A percentile compares a stretch with the other conserved stretches of the same genome.
Evolutionary conservation across 352 stramenopile species (phyloP).

Genomic region (Globisporangium splendens): DNA sequence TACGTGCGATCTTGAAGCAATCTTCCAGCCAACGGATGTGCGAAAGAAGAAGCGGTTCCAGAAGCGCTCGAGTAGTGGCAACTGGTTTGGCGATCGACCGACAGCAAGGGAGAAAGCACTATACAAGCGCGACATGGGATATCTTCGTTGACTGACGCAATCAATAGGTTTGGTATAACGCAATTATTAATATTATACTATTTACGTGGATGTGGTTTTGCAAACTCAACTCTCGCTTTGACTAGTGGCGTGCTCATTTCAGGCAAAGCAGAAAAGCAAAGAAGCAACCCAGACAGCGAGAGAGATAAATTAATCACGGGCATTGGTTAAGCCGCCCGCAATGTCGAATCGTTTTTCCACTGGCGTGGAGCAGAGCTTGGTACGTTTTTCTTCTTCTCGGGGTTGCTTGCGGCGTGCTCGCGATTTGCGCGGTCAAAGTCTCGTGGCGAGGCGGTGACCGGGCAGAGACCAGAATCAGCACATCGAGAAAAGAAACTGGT

Average conservation of each 20-base stretch:
- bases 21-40: slow-evolving; percentile 71
- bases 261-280: background rate
- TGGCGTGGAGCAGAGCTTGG: slow-evolving; percentile 1
- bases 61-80: slow-evolving; percentile 77
- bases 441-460: background rate
- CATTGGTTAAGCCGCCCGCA: slow-evolving; percentile 3
- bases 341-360: slow-evolving; percentile 15
- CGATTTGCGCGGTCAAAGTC: background rate
- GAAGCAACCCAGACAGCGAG: background rate
- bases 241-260: background rate
- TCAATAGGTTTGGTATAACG: background rate
- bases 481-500: slow-evolving; percentile 10
- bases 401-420: slow-evolving; percentile 11
- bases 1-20: slow-evolving; percentile 80
- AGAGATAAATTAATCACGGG: background rate
- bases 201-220: slow-evolving; percentile 13
- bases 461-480: background rate
- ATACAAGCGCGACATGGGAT: slow-evolving; percentile 85
- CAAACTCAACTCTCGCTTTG: slow-evolving; percentile 1
- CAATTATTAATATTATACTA: slow-evolving; percentile 17
- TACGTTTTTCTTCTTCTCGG: slow-evolving; percentile 5
- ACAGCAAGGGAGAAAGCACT: slow-evolving; percentile 73
- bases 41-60: slow-evolving; percentile 78
- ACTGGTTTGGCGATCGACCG: slow-evolving; percentile 79
- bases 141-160: slow-evolving; percentile 30